Evolutionary conservation across 2,329 filamentous ascomycete genomes (phyloP).

Genomic region (Xylaria sp.): DNA sequence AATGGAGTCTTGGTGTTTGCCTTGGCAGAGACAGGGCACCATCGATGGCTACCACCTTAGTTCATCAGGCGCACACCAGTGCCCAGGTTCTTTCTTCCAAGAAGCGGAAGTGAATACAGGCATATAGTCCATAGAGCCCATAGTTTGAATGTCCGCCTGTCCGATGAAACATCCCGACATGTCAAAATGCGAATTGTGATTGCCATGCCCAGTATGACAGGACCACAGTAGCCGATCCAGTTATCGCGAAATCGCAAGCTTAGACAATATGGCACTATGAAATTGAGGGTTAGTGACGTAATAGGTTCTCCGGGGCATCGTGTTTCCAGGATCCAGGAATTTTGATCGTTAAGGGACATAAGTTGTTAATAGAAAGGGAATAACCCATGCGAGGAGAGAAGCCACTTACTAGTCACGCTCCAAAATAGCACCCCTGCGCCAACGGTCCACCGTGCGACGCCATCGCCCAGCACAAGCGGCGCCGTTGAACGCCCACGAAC

Average conservation of each 20-base stretch:
- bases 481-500: slow-evolving; percentile 24
- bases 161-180: slow-evolving; percentile 11
- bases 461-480: slow-evolving; percentile 25
- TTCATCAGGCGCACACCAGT: neutral
- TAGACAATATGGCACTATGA: slow-evolving; percentile 19
- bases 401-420: slow-evolving; percentile 24
- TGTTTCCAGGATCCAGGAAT: neutral
- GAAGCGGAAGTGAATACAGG: slow-evolving; percentile 21
- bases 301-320: neutral
- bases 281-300: slow-evolving; percentile 1
- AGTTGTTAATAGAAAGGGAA: neutral
- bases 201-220: slow-evolving; percentile 13
- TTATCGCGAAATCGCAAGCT: slow-evolving; percentile 13
- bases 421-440: slow-evolving; percentile 22
- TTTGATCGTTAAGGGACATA: neutral
- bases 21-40: neutral
- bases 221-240: slow-evolving; percentile 14
- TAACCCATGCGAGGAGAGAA: neutral
- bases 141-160: slow-evolving; percentile 19
- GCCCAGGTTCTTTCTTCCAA: neutral
- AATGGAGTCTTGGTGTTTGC: neutral
- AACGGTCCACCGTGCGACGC: slow-evolving; percentile 21
- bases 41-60: neutral
- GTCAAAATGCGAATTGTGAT: slow-evolving; percentile 18
- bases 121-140: slow-evolving; percentile 26